phyloP scores from a whole-genome alignment of 805 yeast genomes.

The Jamesozyma spencerorum region DNA sequence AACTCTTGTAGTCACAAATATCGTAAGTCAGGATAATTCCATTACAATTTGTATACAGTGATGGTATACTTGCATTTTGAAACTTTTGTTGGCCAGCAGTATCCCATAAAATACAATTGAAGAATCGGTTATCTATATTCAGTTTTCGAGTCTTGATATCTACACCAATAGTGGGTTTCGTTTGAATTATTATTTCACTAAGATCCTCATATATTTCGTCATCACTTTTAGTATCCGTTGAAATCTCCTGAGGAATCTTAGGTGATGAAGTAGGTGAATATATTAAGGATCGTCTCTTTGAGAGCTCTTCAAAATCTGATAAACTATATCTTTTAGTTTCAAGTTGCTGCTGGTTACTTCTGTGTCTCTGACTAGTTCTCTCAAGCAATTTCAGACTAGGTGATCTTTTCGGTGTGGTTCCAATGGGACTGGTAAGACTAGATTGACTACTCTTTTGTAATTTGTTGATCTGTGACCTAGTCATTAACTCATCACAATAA shows the following conservation, averaged over 20 bases:
- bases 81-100: conserved; percentile 46
- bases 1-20: conserved; percentile 32
- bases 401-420: conserved; percentile 1
- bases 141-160: conserved; percentile 38
- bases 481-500: conserved; percentile 33
- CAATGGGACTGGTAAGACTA: background rate
- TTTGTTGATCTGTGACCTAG: conserved; percentile 14
- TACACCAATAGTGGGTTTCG: conserved; percentile 39
- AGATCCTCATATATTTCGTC: conserved; percentile 7
- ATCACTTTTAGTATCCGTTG: conserved; percentile 4
- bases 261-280: background rate
- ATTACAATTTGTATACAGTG: conserved; percentile 38
- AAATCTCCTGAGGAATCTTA: background rate
- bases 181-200: conserved; percentile 27
- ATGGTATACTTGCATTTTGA: conserved; percentile 37
- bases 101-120: conserved; percentile 41
- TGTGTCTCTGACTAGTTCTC: background rate
- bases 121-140: conserved; percentile 36
- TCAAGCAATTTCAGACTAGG: conserved; percentile 4
- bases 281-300: conserved; percentile 11
- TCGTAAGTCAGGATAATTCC: conserved; percentile 39
- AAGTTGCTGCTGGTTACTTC: background rate
- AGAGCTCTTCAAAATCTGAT: conserved; percentile 28
- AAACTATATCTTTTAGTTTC: conserved; percentile 26
- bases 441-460: background rate